Base-by-base conservation (phyloP, 352 stramenopile species). In the Phytophthora colocasiae region DNA sequence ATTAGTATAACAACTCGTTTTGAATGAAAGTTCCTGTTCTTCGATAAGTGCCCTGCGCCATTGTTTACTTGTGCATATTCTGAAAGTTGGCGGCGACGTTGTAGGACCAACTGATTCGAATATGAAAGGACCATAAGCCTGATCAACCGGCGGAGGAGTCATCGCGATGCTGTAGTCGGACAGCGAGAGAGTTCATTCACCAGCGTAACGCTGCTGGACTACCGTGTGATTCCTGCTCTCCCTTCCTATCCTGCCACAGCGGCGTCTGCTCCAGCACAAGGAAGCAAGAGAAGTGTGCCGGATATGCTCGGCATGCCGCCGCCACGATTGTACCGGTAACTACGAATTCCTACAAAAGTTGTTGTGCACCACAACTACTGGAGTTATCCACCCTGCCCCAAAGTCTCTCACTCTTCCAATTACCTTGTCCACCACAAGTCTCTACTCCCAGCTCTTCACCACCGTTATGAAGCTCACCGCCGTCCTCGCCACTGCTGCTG, bases 381-480 rank as follows among this genome's bases (percentile, higher is more conserved):
- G 22, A 22, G 22, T 1, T 22, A 22, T 22, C 29, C 29, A 34
- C 8, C 29, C 8, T 34, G 31, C 17, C 17, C 11, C 40, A 9
- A 46, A 12, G 8, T 29, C 8, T 22, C 17, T 26, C n/a, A 46
- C 8, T 29, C n/a, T 27, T n/a, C 6, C n/a, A 45, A 24, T 45
- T 45, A 11, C 39, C 15, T 45, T 26, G 39, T 22, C 39, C 6
- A 27, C 39, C 39, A 45, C 44, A 50, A 47, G 19, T 38, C 44
- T 14, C 24, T 11, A 36, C 31, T 14, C 31, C 9, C 8, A 14
- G 7, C 8, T 36, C 44, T 7, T 19, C 17, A 22, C 44, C 44
- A 50, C 22, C 44, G n/a, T 4, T 6, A 67, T 71, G 63, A 66
- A 71, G 31, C 55, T 71, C 44, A 24, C 12, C 22, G 63, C 63